Conservation (phyloP, 495 filamentous ascomycete genomes). For the Sabuloglossum arenarium region DNA sequence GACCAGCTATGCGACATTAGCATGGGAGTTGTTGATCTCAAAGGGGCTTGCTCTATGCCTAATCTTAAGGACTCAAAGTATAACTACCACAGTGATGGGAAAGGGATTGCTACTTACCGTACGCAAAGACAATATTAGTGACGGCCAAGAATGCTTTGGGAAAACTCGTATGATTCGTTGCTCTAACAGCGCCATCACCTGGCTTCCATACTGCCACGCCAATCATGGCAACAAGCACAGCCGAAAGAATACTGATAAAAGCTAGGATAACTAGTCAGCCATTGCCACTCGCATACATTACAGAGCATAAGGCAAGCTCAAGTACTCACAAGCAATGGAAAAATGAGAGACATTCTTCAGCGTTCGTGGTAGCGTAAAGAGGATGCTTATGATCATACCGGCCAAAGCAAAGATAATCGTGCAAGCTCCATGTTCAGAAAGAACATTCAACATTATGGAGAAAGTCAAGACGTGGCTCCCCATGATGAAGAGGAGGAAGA, state of each 20-base stretch:
- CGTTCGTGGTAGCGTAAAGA: not conserved
- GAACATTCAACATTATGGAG: slow-evolving; percentile 44
- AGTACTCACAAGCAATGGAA: not conserved
- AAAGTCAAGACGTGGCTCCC: slow-evolving; percentile 57
- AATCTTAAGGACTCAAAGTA: not conserved
- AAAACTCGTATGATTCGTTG: slow-evolving; percentile 4
- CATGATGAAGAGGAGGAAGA: slow-evolving; percentile 60
- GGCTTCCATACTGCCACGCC: slow-evolving; percentile 29
- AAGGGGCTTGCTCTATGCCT: not conserved
- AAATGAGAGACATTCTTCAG: not conserved
- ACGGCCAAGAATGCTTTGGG: slow-evolving; percentile 31
- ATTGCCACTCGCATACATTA: not conserved
- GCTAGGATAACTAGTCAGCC: slow-evolving; percentile 14
- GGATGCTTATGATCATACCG: not conserved
- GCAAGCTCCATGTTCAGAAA: slow-evolving; percentile 42
- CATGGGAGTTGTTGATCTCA: slow-evolving; percentile 8
- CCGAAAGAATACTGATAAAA: slow-evolving; percentile 41
- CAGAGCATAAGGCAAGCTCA: not conserved
- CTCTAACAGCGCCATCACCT: slow-evolving; percentile 10
- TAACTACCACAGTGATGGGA: not conserved
- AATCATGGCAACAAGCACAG: slow-evolving; percentile 50
- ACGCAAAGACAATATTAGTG: slow-evolving; percentile 58
- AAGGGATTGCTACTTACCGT: slow-evolving; percentile 17
- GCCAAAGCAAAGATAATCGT: slow-evolving; percentile 33
- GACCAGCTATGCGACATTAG: slow-evolving; percentile 24